Evolutionary conservation across 768 basidiomycete genomes (phyloP), one percentile per base, ranked within the genome.

Genomic region (Crepidotus variabilis): DNA sequence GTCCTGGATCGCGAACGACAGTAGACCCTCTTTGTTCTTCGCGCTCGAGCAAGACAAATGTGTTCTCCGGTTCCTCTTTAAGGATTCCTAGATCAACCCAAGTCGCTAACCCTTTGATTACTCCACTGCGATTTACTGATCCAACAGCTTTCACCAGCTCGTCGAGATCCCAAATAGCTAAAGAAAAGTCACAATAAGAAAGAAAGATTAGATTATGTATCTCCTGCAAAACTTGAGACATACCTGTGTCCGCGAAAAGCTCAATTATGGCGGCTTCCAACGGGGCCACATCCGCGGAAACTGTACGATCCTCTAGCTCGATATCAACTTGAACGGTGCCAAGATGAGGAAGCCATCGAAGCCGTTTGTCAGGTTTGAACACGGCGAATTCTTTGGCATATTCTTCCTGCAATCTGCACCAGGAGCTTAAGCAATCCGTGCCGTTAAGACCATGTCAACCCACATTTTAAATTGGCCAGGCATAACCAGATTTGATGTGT

Each of bases 191-290:
- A 36, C 9, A 36, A 43, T 14, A 11, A 16, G 39, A 3, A 11
- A 14, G 14, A 20, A 14, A 43, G 39, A 43, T 20, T 43, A 43
- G 14, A 16, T 14, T 4, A 11, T 11, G 39, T 16, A 20, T 20
- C 11, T 43, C n/a, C 28, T 28, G 8, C 3, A 8, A 4, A 28
- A 28, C 8, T 28, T 28, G 28, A 3, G 13, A 64, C 57, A 21
- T 28, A 86, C 92, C 75, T 69, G 86, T 82, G 56, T 85, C 76
- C 0, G 85, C 86, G 66, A 98, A 97, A 2, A 92, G 75, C 62
- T 95, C 93, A 50, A 95, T 85, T 57, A 96, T 83, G 1, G 92
- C 89, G 8, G 96, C 97, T 67, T 98, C 95, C 18, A 98, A 70
- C 0, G 94, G 92, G 1, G 86, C 85, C 2, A 92, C 92, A 45